These are phyloP conservation scores for Eutypa lata DNA, from an alignment of 2,329 filamentous ascomycete genomes.

Conservation along the genomic window DNA sequence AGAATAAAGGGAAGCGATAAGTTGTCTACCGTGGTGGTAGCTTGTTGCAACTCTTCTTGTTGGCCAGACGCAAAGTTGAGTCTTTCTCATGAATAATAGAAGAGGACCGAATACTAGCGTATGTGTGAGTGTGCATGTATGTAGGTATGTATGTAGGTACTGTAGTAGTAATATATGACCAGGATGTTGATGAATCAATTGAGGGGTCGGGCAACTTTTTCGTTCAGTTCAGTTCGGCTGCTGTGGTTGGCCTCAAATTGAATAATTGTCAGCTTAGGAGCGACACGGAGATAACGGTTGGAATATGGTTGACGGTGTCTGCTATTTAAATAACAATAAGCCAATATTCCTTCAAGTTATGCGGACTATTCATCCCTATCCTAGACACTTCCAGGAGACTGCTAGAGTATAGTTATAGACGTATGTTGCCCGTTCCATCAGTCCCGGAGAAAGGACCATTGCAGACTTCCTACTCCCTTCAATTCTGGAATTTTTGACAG, in stretches of 20 bases:
- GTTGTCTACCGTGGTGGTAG: background rate
- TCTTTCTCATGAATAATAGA: too few species aligned
- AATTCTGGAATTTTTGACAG: background rate
- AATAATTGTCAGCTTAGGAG: too few species aligned
- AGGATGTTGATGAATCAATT: background rate
- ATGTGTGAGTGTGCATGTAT: slow-evolving; percentile 4
- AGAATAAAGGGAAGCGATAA: background rate
- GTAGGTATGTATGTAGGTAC: slow-evolving; percentile 10
- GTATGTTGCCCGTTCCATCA: too few species aligned
- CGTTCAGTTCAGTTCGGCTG: background rate
- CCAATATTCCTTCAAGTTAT: too few species aligned
- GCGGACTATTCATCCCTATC: too few species aligned
- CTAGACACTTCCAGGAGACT: too few species aligned
- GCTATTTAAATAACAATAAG: too few species aligned
- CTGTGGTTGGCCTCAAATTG: background rate
- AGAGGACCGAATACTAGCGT: background rate
- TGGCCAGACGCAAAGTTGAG: background rate
- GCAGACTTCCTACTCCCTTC: background rate
- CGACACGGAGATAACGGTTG: too few species aligned
- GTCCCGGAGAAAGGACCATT: background rate
- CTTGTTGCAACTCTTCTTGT: background rate
- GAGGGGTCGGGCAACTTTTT: background rate
- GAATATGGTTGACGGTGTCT: too few species aligned
- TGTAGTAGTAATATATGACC: background rate
- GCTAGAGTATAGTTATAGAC: too few species aligned